Evolutionary conservation across 1,284 basidiomycete genomes (phyloP).

Genomic region (Malassezia slooffiae): DNA sequence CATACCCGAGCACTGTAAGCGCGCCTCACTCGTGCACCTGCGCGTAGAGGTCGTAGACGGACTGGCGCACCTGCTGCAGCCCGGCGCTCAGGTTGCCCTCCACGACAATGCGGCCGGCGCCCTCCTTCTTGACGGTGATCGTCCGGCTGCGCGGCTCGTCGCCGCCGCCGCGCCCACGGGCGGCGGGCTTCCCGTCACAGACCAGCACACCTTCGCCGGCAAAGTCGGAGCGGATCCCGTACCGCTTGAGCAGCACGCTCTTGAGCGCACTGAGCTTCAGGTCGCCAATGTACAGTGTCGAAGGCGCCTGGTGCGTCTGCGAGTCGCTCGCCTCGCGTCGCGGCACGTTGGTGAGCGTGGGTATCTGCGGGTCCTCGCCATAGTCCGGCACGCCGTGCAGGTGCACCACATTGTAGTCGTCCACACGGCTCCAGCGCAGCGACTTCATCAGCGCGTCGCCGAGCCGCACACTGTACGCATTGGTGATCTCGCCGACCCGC

Average conservation of each 20-base stretch:
- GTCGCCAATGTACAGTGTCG: slow-evolving; percentile 43
- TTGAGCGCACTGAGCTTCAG: slow-evolving; percentile 41
- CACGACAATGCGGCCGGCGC: slow-evolving; percentile 32
- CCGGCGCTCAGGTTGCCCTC: slow-evolving; percentile 35
- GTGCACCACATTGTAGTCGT: slow-evolving; percentile 90
- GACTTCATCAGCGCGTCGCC: slow-evolving; percentile 72
- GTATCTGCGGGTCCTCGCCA: slow-evolving; percentile 63
- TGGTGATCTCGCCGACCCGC: slow-evolving; percentile 87
- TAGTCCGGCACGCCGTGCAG: slow-evolving; percentile 72
- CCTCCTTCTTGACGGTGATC: slow-evolving; percentile 33
- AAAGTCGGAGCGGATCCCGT: slow-evolving; percentile 41
- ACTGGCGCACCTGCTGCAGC: slow-evolving; percentile 25
- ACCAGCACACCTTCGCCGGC: slow-evolving; percentile 44
- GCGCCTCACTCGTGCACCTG: slow-evolving; percentile 20
- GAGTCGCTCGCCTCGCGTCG: not conserved
- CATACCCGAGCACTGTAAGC: slow-evolving; percentile 1
- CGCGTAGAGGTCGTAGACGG: slow-evolving; percentile 38
- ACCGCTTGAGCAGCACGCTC: slow-evolving; percentile 16
- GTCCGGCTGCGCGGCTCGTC: slow-evolving; percentile 14
- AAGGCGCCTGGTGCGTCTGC: slow-evolving; percentile 2
- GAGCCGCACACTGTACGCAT: slow-evolving; percentile 82
- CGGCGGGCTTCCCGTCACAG: slow-evolving; percentile 20
- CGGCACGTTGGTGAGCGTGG: slow-evolving; percentile 43
- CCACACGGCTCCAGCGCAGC: slow-evolving; percentile 84
- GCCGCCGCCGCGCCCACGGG: not conserved